Conservation (phyloP, 2,329 filamentous ascomycete species). For the Coniochaeta sp. region DNA sequence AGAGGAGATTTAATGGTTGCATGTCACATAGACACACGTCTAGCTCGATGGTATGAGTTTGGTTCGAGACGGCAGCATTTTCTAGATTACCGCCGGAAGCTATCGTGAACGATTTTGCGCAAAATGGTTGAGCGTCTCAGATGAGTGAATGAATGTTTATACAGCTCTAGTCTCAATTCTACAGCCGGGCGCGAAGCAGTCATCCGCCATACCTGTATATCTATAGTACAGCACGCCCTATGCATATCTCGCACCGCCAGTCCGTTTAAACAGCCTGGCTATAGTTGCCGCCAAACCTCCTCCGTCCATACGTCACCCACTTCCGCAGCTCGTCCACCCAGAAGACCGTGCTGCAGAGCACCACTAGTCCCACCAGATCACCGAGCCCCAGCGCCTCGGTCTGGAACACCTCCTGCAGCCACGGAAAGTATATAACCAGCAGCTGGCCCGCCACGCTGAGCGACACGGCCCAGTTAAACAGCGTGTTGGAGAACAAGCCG, state of each 20-base stretch:
- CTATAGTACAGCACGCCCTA: neutral
- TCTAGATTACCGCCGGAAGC: neutral
- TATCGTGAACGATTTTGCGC: neutral
- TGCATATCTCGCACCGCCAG: neutral
- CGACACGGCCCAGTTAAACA: conserved; percentile 94
- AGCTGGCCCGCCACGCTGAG: conserved; percentile 79
- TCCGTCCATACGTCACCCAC: conserved; percentile 56
- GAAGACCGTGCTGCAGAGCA: conserved; percentile 82
- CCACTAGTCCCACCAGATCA: conserved; percentile 66
- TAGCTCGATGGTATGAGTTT: neutral
- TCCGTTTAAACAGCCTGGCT: conserved; percentile 51
- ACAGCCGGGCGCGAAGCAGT: neutral
- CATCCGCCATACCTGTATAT: neutral
- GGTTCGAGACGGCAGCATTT: neutral
- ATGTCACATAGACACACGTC: neutral
- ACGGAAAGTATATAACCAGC: conserved; percentile 89
- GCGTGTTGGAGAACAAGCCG: conserved; percentile 73
- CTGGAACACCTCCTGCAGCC: conserved; percentile 90
- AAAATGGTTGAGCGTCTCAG: neutral
- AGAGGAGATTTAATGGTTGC: conserved; percentile 1
- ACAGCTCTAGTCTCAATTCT: neutral
- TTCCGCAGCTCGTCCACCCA: conserved; percentile 92
- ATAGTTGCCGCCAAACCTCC: conserved; percentile 52
- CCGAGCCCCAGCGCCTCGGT: conserved; percentile 73
- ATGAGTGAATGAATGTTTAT: neutral